Conservation (phyloP, 352 stramenopile species). For the Phytophthora pisi region DNA sequence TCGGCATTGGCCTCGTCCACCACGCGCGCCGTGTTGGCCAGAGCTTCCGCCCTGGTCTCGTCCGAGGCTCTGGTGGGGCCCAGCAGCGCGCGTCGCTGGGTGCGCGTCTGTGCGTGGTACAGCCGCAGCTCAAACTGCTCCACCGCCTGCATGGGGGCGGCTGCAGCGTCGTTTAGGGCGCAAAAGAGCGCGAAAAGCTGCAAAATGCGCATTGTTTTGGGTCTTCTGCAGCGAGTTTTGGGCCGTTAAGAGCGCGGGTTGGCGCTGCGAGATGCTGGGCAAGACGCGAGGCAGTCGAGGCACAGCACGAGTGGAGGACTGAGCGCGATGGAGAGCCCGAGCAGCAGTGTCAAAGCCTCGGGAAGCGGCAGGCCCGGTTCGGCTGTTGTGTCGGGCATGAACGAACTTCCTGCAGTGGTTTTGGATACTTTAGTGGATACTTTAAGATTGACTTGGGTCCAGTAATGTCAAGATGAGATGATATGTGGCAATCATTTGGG, state of each 20-base stretch:
- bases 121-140: conserved; percentile 35
- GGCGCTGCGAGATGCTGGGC: not conserved
- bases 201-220: conserved; percentile 23
- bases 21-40: conserved; percentile 46
- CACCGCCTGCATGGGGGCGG: conserved; percentile 8
- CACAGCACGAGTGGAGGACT: conserved; percentile 32
- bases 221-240: conserved; percentile 2
- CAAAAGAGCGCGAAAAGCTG: conserved; percentile 13
- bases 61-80: conserved; percentile 56
- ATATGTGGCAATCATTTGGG: conserved; percentile 11
- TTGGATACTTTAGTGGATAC: conserved; percentile 29
- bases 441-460: conserved; percentile 8
- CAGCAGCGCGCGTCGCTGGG: conserved; percentile 28
- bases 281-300: conserved; percentile 29
- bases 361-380: conserved; percentile 15
- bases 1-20: conserved; percentile 55
- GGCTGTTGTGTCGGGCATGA: conserved; percentile 21
- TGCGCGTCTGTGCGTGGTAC: conserved; percentile 32
- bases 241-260: conserved; percentile 13
- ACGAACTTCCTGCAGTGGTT: not conserved
- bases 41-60: conserved; percentile 44
- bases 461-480: conserved; percentile 10
- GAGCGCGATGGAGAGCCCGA: conserved; percentile 34
- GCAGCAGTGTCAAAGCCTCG: conserved; percentile 25
- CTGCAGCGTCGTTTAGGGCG: conserved; percentile 6